Evolutionary conservation across 2,329 filamentous ascomycete species (phyloP), one percentile per base, ranked within the genome.

Genomic region (Aspergillus fijiensis): DNA sequence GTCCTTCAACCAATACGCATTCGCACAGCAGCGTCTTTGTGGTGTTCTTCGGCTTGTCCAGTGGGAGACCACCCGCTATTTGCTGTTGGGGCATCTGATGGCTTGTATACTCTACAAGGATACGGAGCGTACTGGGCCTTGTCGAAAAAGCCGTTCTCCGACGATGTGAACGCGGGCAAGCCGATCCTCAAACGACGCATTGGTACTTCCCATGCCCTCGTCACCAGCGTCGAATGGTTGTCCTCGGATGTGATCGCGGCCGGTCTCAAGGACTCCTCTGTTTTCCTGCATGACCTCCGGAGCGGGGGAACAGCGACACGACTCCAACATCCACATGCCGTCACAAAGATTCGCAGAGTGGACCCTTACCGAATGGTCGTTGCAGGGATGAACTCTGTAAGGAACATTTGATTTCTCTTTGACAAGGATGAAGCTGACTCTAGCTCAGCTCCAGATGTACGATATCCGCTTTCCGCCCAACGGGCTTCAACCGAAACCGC

Each of bases 141-240:
- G 23, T 70, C 66, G 1, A 69, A 72, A 47, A 71, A 65, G 55
- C 67, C 63, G 14, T 71, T 69, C 9, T 64, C 68, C 7, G 61
- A 62, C 19, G 65, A 68, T 23, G 50, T 53, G 31, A 42, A 58
- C 19, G 51, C 58, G 11, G 58, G 59, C 3, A 62, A 66, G 11
- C 63, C 65, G 39, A 60, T 55, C 7, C 59, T 63, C 14, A 63
- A 60, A 21, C 64, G 65, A 49, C 60, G 59, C 10, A 59, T 62
- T 6, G 66, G 68, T 49, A 68, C 69, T 4, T 71, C 70, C 6
- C 70, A 72, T 48, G 63, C 69, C 10, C 67, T 67, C 19, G 68
- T 77, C 21, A 69, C 63, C 27, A 67, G 72, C 11, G 71, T 79
- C 3, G 77, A 78, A 59, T 79, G 76, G 77, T 61, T 78, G 6